phyloP scores from a whole-genome alignment of 352 stramenopile species.

The Saprolegnia parasitica region DNA sequence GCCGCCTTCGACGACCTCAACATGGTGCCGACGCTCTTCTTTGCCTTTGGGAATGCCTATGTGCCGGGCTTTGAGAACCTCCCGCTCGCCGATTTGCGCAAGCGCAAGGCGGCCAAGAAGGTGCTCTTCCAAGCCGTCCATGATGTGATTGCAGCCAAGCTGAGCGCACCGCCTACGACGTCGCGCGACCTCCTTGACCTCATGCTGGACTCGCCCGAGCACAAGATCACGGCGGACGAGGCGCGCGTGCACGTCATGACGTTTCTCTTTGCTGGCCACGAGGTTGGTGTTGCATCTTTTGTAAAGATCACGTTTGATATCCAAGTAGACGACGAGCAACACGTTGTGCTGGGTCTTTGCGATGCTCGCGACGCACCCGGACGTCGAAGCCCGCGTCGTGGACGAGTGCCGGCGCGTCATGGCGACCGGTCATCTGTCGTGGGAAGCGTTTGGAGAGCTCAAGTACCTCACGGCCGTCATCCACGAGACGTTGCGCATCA shows the following conservation, averaged over 20 bases:
- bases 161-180: background rate
- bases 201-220: conserved; percentile 1
- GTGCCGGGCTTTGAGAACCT: conserved; percentile 5
- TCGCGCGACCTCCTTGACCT: conserved; percentile 15
- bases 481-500: conserved; percentile 6
- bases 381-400: background rate
- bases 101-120: conserved; percentile 12
- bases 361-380: background rate
- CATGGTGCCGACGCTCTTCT: background rate
- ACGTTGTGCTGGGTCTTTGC: background rate
- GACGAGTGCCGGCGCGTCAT: background rate
- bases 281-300: conserved; percentile 12
- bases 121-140: conserved; percentile 15
- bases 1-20: background rate
- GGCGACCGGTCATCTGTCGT: background rate
- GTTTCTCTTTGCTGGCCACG: conserved; percentile 23
- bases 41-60: background rate
- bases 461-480: background rate
- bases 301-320: background rate
- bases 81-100: background rate
- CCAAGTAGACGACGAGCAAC: conserved; percentile 2
- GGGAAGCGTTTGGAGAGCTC: background rate
- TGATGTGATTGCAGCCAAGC: conserved; percentile 24
- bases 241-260: conserved; percentile 21
- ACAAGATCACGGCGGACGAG: conserved; percentile 5